Percentiles rank a stretch among this genome's conserved stretches.
These are phyloP conservation scores for Lasiosphaeria ovina DNA, from an alignment of 495 filamentous ascomycete species.

Conservation along the genomic window DNA sequence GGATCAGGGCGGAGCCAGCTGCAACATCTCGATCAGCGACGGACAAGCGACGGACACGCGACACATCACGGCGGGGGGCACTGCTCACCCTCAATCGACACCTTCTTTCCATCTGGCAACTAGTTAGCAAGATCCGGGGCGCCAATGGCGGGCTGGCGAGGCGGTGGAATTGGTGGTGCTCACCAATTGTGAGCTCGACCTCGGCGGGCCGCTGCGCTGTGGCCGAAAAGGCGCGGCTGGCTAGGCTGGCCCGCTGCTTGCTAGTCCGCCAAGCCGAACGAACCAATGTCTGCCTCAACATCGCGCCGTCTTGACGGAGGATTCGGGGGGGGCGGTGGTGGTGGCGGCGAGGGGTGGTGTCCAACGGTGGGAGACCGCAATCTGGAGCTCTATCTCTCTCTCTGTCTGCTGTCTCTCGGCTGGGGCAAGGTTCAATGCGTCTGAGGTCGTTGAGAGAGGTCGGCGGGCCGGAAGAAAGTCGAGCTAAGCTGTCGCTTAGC, in stretches of 20 bases:
- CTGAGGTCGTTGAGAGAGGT: conserved; percentile 5
- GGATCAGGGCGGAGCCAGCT: conserved; percentile 92
- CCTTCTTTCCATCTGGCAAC: conserved; percentile 86
- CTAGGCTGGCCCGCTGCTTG: conserved; percentile 61
- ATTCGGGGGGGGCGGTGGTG: conserved; percentile 32
- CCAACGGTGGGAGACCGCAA: conserved; percentile 16
- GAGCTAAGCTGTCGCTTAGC: conserved; percentile 24
- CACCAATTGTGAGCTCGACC: conserved; percentile 93
- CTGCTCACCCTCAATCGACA: conserved; percentile 84
- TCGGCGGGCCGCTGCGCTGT: conserved; percentile 72
- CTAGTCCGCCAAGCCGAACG: conserved; percentile 81
- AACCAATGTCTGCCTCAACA: conserved; percentile 84
- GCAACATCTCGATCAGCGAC: conserved; percentile 27
- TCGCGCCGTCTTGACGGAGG: conserved; percentile 59
- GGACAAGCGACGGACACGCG: conserved; percentile 8
- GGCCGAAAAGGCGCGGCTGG: conserved; percentile 71
- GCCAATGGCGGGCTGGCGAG: conserved; percentile 20
- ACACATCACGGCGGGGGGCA: conserved; percentile 24
- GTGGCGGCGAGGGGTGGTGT: conserved; percentile 18
- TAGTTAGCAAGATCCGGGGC: conserved; percentile 28
- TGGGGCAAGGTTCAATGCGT: conserved; percentile 4
- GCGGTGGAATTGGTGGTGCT: conserved; percentile 27
- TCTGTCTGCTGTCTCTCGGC: not conserved
- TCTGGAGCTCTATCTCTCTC: conserved; percentile 11
- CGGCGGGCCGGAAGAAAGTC: conserved; percentile 23